Conservation (phyloP, 2,329 filamentous ascomycete species). For the Calonectria pteridis region DNA sequence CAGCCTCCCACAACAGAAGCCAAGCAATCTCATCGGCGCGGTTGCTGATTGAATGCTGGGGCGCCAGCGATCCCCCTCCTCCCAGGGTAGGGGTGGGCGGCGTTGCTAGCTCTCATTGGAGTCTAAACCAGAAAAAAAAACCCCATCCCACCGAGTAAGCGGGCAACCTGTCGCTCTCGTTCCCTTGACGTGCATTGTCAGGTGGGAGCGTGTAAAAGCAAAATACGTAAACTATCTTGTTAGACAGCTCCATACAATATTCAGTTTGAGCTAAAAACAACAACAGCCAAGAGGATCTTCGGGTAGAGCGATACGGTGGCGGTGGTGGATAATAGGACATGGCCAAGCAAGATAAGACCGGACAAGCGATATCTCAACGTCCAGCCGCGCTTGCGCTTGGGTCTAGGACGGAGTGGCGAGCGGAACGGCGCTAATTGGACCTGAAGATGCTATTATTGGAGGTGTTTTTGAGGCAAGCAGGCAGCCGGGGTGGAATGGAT, state of each 20-base stretch:
- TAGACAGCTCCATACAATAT: not conserved
- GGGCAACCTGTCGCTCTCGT: slow-evolving; percentile 16
- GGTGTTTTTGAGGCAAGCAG: slow-evolving; percentile 27
- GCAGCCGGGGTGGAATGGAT: slow-evolving; percentile 27
- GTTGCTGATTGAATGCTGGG: slow-evolving; percentile 17
- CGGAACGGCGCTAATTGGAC: slow-evolving; percentile 34
- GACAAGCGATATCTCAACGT: slow-evolving; percentile 15
- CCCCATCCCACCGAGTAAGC: slow-evolving; percentile 13
- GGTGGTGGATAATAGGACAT: not conserved
- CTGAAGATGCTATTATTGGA: slow-evolving; percentile 42
- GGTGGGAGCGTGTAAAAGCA: not conserved
- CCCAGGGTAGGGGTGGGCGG: slow-evolving; percentile 5
- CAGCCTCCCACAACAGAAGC: slow-evolving; percentile 11
- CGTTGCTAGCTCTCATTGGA: slow-evolving; percentile 19
- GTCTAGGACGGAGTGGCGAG: slow-evolving; percentile 29
- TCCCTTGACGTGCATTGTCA: slow-evolving; percentile 11
- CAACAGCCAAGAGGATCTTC: not conserved
- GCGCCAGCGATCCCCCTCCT: slow-evolving; percentile 24
- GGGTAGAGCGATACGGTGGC: slow-evolving; percentile 6
- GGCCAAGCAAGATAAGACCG: not conserved
- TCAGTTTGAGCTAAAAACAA: not conserved
- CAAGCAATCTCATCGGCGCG: slow-evolving; percentile 20
- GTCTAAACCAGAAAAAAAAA: not conserved
- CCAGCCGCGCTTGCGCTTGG: slow-evolving; percentile 39
- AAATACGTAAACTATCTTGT: not conserved